Base-by-base conservation (phyloP, 176 grass and related monocot species). In the Cenchrus fungigraminus region DNA sequence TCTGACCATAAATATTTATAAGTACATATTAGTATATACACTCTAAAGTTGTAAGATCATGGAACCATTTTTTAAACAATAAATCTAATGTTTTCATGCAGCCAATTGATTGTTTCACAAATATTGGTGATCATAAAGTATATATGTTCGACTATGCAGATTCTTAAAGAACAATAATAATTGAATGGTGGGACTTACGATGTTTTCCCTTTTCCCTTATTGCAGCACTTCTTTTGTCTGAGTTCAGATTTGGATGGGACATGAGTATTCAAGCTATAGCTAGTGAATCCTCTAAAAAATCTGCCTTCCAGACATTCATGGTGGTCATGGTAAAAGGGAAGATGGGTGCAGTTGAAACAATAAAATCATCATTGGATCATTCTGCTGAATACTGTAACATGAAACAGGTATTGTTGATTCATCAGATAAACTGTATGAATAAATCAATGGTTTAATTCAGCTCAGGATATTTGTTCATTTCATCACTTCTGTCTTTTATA, bases 211-310 rank as follows among this genome's bases (percentile, higher is more conserved):
- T 66, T 83, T 58, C 64, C 17, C 49, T 76, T 80, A 79, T 69
- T 92, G 83, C 83, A 98, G 96, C 68, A 51, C 86, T 95, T 56
- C 81, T 98, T 86, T 90, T 95, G 52, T 88, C 91, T 59, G 93
- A 94, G 76, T 94, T 94, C 78, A 90, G 96, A 88, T 98, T 98
- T 94, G 96, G 91, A 93, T 98, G 93, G 93, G 81, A 89, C 28
- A 92, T 75, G 81, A 94, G 73, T 81, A 83, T 98, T 79, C 78
- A 95, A 87, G 88, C 93, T 80, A 92, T 98, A 88, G 84, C 90
- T 8, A 86, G 68, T 51, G 91, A 91, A 77, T 72, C 78, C 43
- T 87, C 86, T 82, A 89, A 65, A 46, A 92, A 88, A 62, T 91
- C 91, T 83, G 66, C 83, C 79, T 98, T 95, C 42, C 93, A 98